Evolutionary conservation across 768 basidiomycete species (phyloP).

Genomic region (Lentinula boryana): DNA sequence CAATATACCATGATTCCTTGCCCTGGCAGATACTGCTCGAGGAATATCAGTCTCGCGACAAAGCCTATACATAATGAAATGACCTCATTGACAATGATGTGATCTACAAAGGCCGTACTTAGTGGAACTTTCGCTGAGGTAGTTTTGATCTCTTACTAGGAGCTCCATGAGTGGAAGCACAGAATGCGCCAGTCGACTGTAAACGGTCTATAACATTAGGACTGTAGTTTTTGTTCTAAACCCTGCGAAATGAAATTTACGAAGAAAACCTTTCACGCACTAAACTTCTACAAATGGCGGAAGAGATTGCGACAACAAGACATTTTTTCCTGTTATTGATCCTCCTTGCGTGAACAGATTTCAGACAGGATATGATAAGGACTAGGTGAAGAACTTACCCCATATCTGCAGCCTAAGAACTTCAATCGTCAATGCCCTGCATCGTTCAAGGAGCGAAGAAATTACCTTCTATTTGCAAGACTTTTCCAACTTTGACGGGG

Average conservation of each 20-base stretch:
- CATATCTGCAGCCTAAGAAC: slow-evolving; percentile 54
- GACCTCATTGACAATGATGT: slow-evolving; percentile 86
- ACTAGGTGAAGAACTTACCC: slow-evolving; percentile 35
- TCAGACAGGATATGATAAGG: slow-evolving; percentile 5
- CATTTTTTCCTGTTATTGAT: slow-evolving; percentile 62
- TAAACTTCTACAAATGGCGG: slow-evolving; percentile 65
- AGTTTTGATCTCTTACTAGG: slow-evolving; percentile 37
- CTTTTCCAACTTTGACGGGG: slow-evolving; percentile 83
- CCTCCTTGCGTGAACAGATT: slow-evolving; percentile 44
- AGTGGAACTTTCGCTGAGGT: not conserved
- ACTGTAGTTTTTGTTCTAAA: slow-evolving; percentile 31
- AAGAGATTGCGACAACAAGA: slow-evolving; percentile 62
- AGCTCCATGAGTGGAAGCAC: slow-evolving; percentile 50
- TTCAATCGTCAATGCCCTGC: not conserved
- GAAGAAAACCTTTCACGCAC: slow-evolving; percentile 33
- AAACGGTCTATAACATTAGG: slow-evolving; percentile 76
- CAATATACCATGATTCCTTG: slow-evolving; percentile 86
- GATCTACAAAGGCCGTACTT: slow-evolving; percentile 31
- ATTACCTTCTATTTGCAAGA: slow-evolving; percentile 60
- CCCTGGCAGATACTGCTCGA: slow-evolving; percentile 66
- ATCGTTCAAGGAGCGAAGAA: not conserved
- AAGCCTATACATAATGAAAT: slow-evolving; percentile 11
- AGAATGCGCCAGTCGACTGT: slow-evolving; percentile 55
- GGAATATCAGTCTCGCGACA: not conserved
- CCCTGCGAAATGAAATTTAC: not conserved